Base-by-base conservation (phyloP, 305 asterid species). In the Fraxinus angustifolia region DNA sequence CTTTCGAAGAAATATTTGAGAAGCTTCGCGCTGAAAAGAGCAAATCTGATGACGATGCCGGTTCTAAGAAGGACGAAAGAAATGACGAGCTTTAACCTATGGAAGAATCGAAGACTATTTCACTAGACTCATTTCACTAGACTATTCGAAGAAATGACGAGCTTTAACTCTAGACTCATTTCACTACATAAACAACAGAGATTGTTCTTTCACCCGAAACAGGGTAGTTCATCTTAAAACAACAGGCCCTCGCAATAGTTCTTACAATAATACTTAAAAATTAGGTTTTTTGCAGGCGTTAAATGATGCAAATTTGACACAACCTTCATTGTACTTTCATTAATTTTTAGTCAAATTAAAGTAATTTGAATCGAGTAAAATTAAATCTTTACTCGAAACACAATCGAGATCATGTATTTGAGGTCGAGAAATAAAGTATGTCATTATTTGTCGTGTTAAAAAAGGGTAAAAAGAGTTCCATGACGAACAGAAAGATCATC, bases 1-100 rank as follows among this genome's bases (percentile, higher is more conserved):
- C 98, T 28, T 91, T 92, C 17, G 99, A 93, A 23, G 90, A 91
- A 84, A 91, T 91, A 42, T 83, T 92, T 62, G 78, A 85, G 75
- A 87, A 89, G 87, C 75, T 86, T 30, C 89, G 86, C 79, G 84
- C 79, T 30, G 88, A 88, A 81, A 89, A 87, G 82, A 74, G 62
- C 71, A 82, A 74, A 80, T 81, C 12, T 70, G 62, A 50, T 23
- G 81, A 35, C 6, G 81, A 35, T 35, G 38, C 77, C 45, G 60
- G 84, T 68, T 45, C 82, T 67, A 26, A 35, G 11, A 68, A 86
- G 76, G 90, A 86, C 17, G 83, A 84, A 79, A 81, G 21, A 70
- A 93, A 89, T 78, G 79, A 90, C 7, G 98, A 93, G 84, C 89
- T 92, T 75, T 93, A 89, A 82, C 73, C 19, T 30, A 11, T 53